Conservation (phyloP, 306 rosid genomes). For the Prunus mongolica region DNA sequence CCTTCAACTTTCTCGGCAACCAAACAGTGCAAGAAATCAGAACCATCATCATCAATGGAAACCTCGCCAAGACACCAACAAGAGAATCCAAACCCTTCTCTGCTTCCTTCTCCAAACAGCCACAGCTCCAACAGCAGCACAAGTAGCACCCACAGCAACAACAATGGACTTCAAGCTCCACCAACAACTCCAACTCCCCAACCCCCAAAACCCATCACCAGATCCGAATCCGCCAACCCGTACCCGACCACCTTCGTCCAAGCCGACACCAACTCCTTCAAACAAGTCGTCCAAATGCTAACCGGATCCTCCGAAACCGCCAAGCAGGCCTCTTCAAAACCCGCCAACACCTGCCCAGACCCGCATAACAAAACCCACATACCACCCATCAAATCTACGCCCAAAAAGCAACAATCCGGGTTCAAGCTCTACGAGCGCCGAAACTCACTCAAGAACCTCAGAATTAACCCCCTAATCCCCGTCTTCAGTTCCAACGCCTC, state of each 20-base stretch:
- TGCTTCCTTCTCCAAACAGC: constrained; percentile 32
- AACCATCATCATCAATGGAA: constrained; percentile 44
- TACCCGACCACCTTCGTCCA: constrained; percentile 97
- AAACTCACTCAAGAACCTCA: constrained; percentile 61
- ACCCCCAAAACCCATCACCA: constrained; percentile 45
- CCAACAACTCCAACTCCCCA: constrained; percentile 14
- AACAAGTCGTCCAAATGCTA: constrained; percentile 97
- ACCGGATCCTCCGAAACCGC: constrained; percentile 87
- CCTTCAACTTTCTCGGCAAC: background rate
- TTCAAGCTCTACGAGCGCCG: constrained; percentile 88
- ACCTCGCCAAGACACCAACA: constrained; percentile 35
- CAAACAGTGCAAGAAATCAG: background rate
- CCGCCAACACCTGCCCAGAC: constrained; percentile 20
- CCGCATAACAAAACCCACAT: constrained; percentile 44
- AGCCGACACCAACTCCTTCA: constrained; percentile 84
- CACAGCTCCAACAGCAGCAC: constrained; percentile 28
- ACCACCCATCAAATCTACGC: constrained; percentile 65
- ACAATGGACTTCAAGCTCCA: constrained; percentile 33
- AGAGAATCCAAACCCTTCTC: constrained; percentile 12
- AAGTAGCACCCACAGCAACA: constrained; percentile 35
- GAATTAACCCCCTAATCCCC: constrained; percentile 62
- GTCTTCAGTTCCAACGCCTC: constrained; percentile 28
- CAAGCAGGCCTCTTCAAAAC: constrained; percentile 36
- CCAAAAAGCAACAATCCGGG: constrained; percentile 56
- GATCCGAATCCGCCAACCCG: constrained; percentile 84